phyloP scores from a whole-genome alignment of 1,284 basidiomycete species.

The Naganishia liquefaciens region DNA sequence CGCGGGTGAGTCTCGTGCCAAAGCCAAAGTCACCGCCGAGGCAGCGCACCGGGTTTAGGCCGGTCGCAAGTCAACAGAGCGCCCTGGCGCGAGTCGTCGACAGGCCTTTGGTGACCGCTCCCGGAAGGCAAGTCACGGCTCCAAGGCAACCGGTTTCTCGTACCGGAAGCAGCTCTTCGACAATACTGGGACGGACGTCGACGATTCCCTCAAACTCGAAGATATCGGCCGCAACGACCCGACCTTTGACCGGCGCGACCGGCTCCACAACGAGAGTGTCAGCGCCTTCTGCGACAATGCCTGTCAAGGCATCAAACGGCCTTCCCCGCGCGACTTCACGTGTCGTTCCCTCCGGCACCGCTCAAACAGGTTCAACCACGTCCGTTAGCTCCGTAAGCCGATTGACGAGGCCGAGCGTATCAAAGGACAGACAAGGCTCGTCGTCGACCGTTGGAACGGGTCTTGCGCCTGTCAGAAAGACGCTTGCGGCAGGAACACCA shows the following conservation, averaged over 20 bases:
- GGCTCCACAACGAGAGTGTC: neutral
- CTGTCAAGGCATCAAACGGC: conserved; percentile 5
- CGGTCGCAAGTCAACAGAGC: conserved; percentile 8
- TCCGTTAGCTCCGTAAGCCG: neutral
- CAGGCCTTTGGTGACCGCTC: no score
- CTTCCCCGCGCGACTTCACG: conserved; percentile 1
- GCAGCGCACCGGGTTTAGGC: conserved; percentile 9
- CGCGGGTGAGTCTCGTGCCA: neutral
- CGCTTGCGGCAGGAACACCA: neutral
- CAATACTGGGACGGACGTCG: neutral
- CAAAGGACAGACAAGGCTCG: neutral
- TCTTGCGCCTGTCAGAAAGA: neutral
- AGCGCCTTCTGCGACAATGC: conserved; percentile 4
- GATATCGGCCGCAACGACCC: neutral
- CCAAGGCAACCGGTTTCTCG: neutral
- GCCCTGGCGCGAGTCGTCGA: neutral
- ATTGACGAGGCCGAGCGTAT: neutral
- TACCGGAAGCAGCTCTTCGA: conserved; percentile 8
- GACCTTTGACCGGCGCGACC: neutral
- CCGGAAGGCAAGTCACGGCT: neutral
- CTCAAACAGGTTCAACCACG: conserved; percentile 3
- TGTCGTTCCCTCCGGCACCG: neutral
- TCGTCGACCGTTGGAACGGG: neutral
- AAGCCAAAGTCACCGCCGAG: neutral
- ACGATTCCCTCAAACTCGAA: neutral